These are phyloP conservation scores for Coemansia sp. DNA, from an alignment of 192 early-diverging fungal genomes.

Conservation along the genomic window DNA sequence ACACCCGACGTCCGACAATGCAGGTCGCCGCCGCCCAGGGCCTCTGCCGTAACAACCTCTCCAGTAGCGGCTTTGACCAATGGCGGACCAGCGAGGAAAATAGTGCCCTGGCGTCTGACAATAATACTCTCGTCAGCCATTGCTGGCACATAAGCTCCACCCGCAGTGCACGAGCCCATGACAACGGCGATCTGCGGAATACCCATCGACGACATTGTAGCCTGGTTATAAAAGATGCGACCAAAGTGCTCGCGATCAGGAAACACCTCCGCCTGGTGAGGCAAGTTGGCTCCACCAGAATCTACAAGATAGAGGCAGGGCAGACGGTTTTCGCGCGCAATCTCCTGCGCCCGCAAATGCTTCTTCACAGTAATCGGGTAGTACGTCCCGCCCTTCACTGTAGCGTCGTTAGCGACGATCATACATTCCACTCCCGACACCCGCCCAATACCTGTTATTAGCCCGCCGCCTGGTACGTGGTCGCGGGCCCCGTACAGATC, in stretches of 20 bases:
- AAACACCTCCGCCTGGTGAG: constrained; percentile 94
- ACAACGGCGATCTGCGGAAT: constrained; percentile 99
- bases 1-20: constrained; percentile 95
- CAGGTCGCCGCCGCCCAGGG: constrained; percentile 93
- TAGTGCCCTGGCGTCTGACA: constrained; percentile 93
- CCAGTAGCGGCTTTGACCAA: constrained; percentile 96
- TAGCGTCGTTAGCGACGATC: constrained; percentile 97
- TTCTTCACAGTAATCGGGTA: constrained; percentile 97
- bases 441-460: constrained; percentile 96
- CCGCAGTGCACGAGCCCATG: constrained; percentile 96
- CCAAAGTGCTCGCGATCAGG: constrained; percentile 94
- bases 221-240: constrained; percentile 96
- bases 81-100: constrained; percentile 96
- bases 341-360: constrained; percentile 96
- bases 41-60: constrained; percentile 90
- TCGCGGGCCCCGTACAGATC: constrained; percentile 85
- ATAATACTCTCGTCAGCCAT: constrained; percentile 99
- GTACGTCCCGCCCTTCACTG: constrained; percentile 98
- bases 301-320: constrained; percentile 97
- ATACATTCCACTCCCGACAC: constrained; percentile 93
- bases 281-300: constrained; percentile 94
- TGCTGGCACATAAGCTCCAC: constrained; percentile 96
- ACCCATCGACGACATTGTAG: constrained; percentile 72
- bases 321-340: constrained; percentile 89
- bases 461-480: constrained; percentile 80